These are phyloP conservation scores for Ziziphus jujuba DNA, from an alignment of 306 rosid genomes.

Conservation along the genomic window DNA sequence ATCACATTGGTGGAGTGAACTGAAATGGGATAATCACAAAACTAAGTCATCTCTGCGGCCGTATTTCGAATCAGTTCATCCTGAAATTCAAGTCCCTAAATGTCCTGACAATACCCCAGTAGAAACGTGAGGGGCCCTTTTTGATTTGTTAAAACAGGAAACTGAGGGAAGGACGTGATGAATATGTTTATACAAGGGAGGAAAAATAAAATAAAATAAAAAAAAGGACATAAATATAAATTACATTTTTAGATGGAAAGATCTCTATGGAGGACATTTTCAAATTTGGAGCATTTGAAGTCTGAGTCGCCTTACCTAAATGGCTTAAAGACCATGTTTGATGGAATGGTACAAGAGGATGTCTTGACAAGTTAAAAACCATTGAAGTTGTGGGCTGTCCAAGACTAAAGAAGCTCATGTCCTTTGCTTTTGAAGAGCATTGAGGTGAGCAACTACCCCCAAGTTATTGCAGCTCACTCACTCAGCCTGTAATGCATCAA, in stretches of 20 bases:
- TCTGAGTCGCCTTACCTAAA: conserved; percentile 4
- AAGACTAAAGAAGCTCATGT: conserved; percentile 5
- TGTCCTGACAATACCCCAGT: no score
- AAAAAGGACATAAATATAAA: no score
- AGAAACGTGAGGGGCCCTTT: not conserved
- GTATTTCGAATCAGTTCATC: no score
- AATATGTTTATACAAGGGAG: no score
- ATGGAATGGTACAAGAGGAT: not conserved
- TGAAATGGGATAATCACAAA: no score
- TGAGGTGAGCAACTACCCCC: conserved; percentile 18
- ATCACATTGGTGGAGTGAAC: no score
- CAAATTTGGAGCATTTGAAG: conserved; percentile 16
- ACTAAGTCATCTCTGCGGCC: no score
- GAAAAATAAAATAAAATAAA: no score
- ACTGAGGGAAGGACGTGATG: no score
- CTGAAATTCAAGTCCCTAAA: no score
- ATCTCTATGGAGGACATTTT: conserved; percentile 8
- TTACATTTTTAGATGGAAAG: no score
- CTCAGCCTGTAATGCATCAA: conserved; percentile 1
- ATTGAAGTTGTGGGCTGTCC: conserved; percentile 8
- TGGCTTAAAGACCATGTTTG: not conserved
- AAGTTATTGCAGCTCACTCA: not conserved
- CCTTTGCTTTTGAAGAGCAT: conserved; percentile 12
- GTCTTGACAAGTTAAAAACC: conserved; percentile 14
- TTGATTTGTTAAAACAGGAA: not conserved